These are phyloP conservation scores for Ogataea allantospora DNA, from an alignment of 805 yeast species.

Conservation along the genomic window DNA sequence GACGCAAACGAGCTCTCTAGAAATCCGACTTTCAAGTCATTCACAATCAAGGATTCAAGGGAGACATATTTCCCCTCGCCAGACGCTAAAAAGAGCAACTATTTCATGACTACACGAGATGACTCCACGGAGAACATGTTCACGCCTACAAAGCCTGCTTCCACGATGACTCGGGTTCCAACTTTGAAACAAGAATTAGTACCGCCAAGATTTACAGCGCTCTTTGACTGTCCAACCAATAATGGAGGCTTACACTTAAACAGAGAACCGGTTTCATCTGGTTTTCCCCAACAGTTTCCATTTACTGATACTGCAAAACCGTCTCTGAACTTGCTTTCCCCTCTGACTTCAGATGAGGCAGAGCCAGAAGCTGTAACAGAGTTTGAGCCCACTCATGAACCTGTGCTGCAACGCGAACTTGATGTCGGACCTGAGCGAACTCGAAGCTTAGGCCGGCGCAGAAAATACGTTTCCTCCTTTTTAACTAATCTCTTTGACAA, in stretches of 20 bases:
- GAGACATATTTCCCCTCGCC: constrained; percentile 11
- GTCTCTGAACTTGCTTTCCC: not conserved
- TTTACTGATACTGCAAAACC: not conserved
- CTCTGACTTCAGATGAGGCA: not conserved
- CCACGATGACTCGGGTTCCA: constrained; percentile 12
- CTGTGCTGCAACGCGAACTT: not conserved
- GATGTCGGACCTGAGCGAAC: not conserved
- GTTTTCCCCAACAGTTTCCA: not conserved
- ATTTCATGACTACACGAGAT: constrained; percentile 11
- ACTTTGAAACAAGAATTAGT: constrained; percentile 7
- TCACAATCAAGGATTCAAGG: constrained; percentile 4
- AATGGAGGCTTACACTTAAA: not conserved
- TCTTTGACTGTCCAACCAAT: not conserved
- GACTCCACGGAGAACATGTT: constrained; percentile 8
- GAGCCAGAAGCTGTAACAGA: not conserved
- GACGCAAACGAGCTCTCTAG: constrained; percentile 1
- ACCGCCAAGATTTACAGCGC: constrained; percentile 2
- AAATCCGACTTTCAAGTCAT: not conserved
- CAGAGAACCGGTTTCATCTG: not conserved
- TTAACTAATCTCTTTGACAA: constrained; percentile 12
- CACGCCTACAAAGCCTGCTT: constrained; percentile 13
- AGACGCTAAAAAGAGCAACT: constrained; percentile 12
- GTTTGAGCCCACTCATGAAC: not conserved
- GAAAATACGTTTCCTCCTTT: constrained; percentile 10
- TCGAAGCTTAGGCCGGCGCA: constrained; percentile 2